Evolutionary conservation across 768 basidiomycete genomes (phyloP), one percentile per base, ranked within the genome.

Genomic region (Suillus brevipes): DNA sequence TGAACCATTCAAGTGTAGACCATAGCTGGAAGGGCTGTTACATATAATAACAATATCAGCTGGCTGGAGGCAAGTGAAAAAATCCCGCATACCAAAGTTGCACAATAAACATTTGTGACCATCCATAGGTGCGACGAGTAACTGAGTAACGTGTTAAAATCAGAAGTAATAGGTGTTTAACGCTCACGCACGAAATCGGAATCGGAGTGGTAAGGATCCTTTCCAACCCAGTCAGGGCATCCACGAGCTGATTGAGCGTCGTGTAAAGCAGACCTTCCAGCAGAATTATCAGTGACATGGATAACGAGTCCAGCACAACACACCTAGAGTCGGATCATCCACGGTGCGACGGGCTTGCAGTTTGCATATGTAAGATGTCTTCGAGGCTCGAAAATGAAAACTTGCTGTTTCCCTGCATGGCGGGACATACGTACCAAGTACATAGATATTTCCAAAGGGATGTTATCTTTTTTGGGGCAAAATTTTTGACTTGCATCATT

Each of bases 181-280:
- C 23, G 61, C 52, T 28, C 14, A 28, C 25, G 52, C 4, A 89
- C 84, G 88, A 90, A 75, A 89, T 89, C 9, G 89, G 90, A 52
- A 91, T 89, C 1, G 89, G 88, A 1, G 89, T 90, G 0, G 89
- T 90, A 4, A 91, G 78, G 67, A 91, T 89, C 38, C 90, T 81
- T 70, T 92, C 90, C 2, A 91, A 79, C 5, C 88, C 87, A 14
- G 89, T 89, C 60, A 91, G 77, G 34, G 85, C 82, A 56, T 90
- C 88, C 4, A 87, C 85, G 34, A 89, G 81, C 63, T 82, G 78
- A 68, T 82, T 83, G 6, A 91, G 73, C 6, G 86, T 71, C 2
- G 64, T 70, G 0, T 87, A 62, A 25, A 91, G 78, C 13, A 71
- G 73, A 64, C 81, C 87, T 89, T 64, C 16, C 59, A 43, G 37